Evolutionary conservation across 2,329 filamentous ascomycete species (phyloP).

Genomic region (Knufia fluminis): DNA sequence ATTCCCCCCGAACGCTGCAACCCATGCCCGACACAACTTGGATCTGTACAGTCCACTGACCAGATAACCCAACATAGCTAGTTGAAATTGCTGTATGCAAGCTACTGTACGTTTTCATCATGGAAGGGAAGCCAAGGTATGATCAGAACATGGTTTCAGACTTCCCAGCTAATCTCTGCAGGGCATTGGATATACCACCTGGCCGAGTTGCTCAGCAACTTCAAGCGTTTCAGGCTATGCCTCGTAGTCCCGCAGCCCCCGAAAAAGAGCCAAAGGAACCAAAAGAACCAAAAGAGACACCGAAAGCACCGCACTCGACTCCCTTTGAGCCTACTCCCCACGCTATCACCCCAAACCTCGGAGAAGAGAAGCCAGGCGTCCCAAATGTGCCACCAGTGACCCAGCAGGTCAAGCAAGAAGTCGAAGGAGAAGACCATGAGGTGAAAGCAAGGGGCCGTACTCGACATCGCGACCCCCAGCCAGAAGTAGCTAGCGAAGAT

Average conservation of each 20-base stretch:
- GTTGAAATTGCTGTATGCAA: neutral
- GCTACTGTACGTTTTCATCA: neutral
- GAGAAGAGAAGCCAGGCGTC: neutral
- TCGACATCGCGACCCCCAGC: neutral
- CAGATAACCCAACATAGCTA: neutral
- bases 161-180: slow-evolving; percentile 8
- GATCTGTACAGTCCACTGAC: neutral
- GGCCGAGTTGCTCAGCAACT: slow-evolving; percentile 22
- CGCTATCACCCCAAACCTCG: slow-evolving; percentile 2
- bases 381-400: slow-evolving; percentile 5
- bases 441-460: slow-evolving; percentile 2
- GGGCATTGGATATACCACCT: slow-evolving; percentile 8
- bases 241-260: neutral
- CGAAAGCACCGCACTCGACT: slow-evolving; percentile 8
- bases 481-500: neutral
- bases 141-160: neutral
- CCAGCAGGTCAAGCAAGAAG: neutral
- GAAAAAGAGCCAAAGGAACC: no score
- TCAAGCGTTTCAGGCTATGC: slow-evolving; percentile 17
- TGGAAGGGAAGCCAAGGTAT: slow-evolving; percentile 1
- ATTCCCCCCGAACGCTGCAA: no score
- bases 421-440: neutral
- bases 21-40: neutral
- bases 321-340: neutral
- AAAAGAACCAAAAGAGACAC: slow-evolving; percentile 11